Conservation (phyloP, 116 monocot genomes). For the Papilionanthe hybrid region DNA sequence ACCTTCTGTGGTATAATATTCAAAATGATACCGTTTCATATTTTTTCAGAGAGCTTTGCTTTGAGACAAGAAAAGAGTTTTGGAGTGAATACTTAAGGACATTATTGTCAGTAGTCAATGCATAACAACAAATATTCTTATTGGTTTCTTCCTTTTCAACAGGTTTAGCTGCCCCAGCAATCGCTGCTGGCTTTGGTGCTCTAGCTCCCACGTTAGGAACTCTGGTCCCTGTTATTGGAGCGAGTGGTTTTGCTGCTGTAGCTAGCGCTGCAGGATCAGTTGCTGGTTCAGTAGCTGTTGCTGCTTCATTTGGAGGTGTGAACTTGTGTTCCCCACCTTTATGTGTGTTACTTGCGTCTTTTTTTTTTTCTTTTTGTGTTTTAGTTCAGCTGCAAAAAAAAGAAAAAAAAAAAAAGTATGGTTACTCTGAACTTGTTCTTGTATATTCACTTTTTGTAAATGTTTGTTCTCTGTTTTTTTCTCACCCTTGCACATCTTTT, state of each 20-base stretch:
- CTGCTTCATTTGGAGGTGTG: constrained; percentile 97
- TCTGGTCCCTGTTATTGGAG: constrained; percentile 88
- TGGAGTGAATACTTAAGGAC: background rate
- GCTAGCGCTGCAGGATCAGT: constrained; percentile 94
- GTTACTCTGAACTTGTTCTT: background rate
- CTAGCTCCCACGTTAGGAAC: constrained; percentile 91
- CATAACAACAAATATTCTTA: background rate
- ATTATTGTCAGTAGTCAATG: background rate
- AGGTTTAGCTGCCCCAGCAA: constrained; percentile 99
- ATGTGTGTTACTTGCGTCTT: background rate
- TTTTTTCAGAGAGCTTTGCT: background rate
- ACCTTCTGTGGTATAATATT: background rate
- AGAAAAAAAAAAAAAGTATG: background rate
- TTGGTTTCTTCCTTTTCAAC: constrained; percentile 11
- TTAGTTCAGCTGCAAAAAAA: background rate
- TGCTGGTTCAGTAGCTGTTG: constrained; percentile 98
- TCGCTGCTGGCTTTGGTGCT: constrained; percentile 97
- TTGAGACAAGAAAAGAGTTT: background rate
- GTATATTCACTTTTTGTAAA: no score
- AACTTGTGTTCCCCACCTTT: background rate
- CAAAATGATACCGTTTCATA: background rate
- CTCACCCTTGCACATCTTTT: background rate
- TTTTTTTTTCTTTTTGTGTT: no score
- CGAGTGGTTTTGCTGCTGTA: constrained; percentile 96
- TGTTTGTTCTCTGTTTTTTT: background rate